Evolutionary conservation across 2,329 filamentous ascomycete genomes (phyloP).

Genomic region (Claviceps sp.): DNA sequence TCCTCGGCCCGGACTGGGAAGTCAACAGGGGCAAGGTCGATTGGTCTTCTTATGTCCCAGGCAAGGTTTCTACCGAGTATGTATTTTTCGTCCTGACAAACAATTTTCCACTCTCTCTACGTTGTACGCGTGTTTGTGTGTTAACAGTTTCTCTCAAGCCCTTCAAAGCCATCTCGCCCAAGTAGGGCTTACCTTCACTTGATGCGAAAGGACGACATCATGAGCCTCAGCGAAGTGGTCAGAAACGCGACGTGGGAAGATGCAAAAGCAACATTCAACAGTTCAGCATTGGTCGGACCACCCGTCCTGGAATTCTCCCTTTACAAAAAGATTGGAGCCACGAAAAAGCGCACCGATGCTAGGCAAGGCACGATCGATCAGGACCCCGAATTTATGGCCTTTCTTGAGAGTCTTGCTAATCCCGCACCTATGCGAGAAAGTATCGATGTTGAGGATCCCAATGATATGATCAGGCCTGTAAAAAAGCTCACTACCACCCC

Average conservation of each 20-base stretch:
- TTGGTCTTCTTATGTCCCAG: conserved; percentile 55
- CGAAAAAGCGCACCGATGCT: conserved; percentile 63
- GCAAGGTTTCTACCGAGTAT: conserved; percentile 75
- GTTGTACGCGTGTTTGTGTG: conserved; percentile 4
- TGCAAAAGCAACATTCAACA: conserved; percentile 61
- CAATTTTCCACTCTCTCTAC: neutral
- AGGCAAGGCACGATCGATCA: conserved; percentile 93
- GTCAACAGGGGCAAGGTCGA: conserved; percentile 69
- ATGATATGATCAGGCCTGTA: conserved; percentile 33
- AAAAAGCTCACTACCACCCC: conserved; percentile 68
- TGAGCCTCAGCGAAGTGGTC: conserved; percentile 55
- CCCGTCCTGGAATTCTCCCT: conserved; percentile 71
- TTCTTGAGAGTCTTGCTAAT: conserved; percentile 77
- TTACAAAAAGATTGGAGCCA: conserved; percentile 69
- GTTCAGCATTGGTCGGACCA: conserved; percentile 60
- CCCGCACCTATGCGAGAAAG: conserved; percentile 33
- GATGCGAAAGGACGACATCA: conserved; percentile 54
- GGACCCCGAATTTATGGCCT: conserved; percentile 89
- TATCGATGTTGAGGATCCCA: conserved; percentile 27
- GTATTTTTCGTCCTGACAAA: conserved; percentile 14
- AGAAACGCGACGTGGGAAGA: conserved; percentile 63
- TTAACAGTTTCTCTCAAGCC: conserved; percentile 30
- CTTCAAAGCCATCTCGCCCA: conserved; percentile 74
- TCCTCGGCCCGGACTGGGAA: conserved; percentile 72
- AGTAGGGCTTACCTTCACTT: conserved; percentile 75